phyloP scores from a whole-genome alignment of 2,329 filamentous ascomycete genomes.

The Fusarium sp. region DNA sequence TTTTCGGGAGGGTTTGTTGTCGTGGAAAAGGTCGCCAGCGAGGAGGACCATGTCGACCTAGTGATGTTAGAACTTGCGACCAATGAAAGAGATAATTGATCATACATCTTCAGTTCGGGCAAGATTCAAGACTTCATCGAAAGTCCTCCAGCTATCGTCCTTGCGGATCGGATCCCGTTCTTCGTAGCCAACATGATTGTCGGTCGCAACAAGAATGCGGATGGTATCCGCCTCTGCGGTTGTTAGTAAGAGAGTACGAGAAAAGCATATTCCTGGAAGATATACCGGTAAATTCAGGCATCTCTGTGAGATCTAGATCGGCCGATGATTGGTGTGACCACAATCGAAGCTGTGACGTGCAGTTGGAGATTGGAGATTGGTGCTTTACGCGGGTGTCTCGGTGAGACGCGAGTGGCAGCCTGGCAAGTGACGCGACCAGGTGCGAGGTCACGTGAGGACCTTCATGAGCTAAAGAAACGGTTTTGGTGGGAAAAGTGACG shows the following conservation, averaged over 20 bases:
- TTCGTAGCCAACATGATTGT: conserved; percentile 97
- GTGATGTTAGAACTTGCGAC: not conserved
- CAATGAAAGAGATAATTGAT: fast-evolving
- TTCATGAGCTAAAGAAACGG: not conserved
- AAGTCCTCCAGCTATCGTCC: conserved; percentile 95
- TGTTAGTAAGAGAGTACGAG: conserved; percentile 17
- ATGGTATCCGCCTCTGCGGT: conserved; percentile 80
- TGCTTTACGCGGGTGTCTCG: conserved; percentile 40
- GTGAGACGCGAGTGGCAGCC: conserved; percentile 30
- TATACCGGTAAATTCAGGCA: conserved; percentile 52
- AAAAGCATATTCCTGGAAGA: not conserved
- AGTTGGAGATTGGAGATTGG: not conserved
- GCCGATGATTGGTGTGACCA: conserved; percentile 6
- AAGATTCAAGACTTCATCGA: conserved; percentile 93
- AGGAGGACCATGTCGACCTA: conserved; percentile 96
- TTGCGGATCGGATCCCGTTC: conserved; percentile 95
- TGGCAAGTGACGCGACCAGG: conserved; percentile 44
- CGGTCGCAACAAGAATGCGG: conserved; percentile 91
- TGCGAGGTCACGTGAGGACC: conserved; percentile 50
- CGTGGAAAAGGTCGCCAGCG: conserved; percentile 95
- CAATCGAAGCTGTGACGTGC: conserved; percentile 14
- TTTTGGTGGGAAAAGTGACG: conserved; percentile 13
- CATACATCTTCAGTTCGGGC: conserved; percentile 83
- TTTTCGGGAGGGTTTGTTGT: conserved; percentile 96
- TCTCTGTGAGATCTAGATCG: conserved; percentile 16